Percentiles rank a stretch among this genome's conserved stretches.
Evolutionary conservation across 2,329 filamentous ascomycete genomes (phyloP).

Genomic region (Aureobasidium uvarum): DNA sequence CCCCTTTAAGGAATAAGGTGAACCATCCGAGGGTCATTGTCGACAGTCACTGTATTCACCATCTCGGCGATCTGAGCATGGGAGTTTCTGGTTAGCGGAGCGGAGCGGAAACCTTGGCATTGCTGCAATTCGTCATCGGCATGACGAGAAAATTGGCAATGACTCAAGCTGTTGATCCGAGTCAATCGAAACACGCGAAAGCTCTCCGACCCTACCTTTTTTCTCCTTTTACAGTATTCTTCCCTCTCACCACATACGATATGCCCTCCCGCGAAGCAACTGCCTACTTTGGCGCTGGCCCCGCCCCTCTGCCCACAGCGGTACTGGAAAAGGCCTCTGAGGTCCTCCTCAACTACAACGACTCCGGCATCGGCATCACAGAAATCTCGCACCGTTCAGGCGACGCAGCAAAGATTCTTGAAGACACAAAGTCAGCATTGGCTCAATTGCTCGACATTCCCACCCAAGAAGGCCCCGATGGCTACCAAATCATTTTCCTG

Average conservation of each 20-base stretch:
- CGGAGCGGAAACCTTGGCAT: neutral
- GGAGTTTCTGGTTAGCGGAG: no score
- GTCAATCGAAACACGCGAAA: neutral
- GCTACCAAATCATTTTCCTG: conserved; percentile 87
- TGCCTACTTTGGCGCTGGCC: conserved; percentile 86
- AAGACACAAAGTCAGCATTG: conserved; percentile 72
- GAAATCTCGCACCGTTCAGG: conserved; percentile 88
- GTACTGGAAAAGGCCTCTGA: conserved; percentile 74
- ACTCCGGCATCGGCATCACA: conserved; percentile 78
- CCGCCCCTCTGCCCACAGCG: conserved; percentile 76
- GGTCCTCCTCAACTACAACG: conserved; percentile 77
- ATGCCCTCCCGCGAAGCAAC: conserved; percentile 75
- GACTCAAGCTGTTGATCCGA: neutral
- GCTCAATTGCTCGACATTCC: conserved; percentile 75
- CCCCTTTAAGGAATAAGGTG: no score
- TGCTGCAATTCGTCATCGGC: neutral
- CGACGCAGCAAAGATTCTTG: conserved; percentile 74
- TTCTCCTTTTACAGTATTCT: neutral
- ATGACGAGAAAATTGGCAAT: neutral
- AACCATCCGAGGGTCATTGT: no score
- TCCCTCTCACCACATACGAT: neutral
- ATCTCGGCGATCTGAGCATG: no score
- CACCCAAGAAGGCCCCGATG: conserved; percentile 67
- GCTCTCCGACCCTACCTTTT: neutral
- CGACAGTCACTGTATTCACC: no score